Evolutionary conservation across 306 rosid species (phyloP).

Genomic region (Lathyrus oleraceus): DNA sequence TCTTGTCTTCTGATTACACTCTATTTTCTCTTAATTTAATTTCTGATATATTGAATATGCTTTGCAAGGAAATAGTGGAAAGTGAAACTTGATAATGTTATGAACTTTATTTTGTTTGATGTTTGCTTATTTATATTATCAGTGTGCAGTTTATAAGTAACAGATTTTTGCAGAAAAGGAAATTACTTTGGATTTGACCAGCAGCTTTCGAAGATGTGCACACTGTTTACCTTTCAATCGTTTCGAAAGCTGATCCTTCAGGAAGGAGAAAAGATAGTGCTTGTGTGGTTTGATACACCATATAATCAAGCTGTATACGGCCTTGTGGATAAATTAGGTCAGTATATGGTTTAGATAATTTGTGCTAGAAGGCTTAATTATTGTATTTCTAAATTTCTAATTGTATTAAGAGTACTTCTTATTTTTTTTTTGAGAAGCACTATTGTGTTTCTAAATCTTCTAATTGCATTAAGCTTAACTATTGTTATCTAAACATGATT

Average conservation of each 20-base stretch:
- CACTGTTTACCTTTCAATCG: conserved; percentile 79
- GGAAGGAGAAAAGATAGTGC: conserved; percentile 98
- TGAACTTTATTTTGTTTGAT: conserved; percentile 1
- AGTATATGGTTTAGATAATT: conserved; percentile 31
- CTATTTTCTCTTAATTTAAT: conserved; percentile 10
- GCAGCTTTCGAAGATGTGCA: conserved; percentile 84
- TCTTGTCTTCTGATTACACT: conserved; percentile 1
- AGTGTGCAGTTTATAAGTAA: conserved; percentile 21
- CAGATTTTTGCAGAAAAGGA: conserved; percentile 55
- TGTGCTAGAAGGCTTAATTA: conserved; percentile 27
- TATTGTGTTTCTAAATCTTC: conserved; percentile 25
- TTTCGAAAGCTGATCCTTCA: conserved; percentile 86
- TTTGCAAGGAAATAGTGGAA: conserved; percentile 15
- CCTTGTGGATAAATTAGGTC: conserved; percentile 88
- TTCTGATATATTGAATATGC: conserved; percentile 16
- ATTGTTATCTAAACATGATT: conserved; percentile 22
- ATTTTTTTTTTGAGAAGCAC: conserved; percentile 22
- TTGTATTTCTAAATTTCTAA: conserved; percentile 21
- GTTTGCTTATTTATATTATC: conserved; percentile 1
- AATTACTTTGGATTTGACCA: conserved; percentile 60
- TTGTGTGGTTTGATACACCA: conserved; percentile 91
- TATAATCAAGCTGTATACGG: conserved; percentile 95
- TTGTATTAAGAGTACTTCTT: not conserved
- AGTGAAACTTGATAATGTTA: not conserved
- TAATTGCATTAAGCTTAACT: conserved; percentile 13